These are phyloP conservation scores for Ammopiptanthus mongolicus DNA, from an alignment of 306 rosid genomes.

Conservation along the genomic window DNA sequence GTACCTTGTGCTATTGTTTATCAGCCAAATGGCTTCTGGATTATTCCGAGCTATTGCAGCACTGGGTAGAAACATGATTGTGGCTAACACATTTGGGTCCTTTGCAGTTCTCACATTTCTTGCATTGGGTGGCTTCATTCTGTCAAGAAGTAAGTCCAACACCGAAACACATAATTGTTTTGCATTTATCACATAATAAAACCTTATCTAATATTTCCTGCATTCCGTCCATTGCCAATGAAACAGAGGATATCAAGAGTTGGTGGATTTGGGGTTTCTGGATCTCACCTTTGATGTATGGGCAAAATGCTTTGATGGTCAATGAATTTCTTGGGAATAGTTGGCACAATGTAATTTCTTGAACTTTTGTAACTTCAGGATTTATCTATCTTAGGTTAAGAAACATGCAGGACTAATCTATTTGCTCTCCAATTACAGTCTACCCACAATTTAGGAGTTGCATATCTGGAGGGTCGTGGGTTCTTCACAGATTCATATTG, in stretches of 20 bases:
- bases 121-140: slow-evolving; percentile 42
- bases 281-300: slow-evolving; percentile 39
- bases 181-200: neutral
- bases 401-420: neutral
- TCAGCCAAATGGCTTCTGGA: slow-evolving; percentile 44
- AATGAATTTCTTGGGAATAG: slow-evolving; percentile 1
- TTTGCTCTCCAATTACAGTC: slow-evolving; percentile 10
- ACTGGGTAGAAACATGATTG: slow-evolving; percentile 39
- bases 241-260: slow-evolving; percentile 33
- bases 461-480: slow-evolving; percentile 13
- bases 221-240: neutral
- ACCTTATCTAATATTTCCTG: neutral
- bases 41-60: slow-evolving; percentile 41
- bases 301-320: slow-evolving; percentile 22
- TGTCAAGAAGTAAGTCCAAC: slow-evolving; percentile 32
- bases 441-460: neutral
- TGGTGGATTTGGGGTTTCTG: slow-evolving; percentile 50
- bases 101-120: slow-evolving; percentile 31
- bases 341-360: slow-evolving; percentile 31
- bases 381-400: neutral
- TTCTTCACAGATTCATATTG: slow-evolving; percentile 38
- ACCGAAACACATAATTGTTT: neutral
- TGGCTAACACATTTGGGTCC: slow-evolving; percentile 41
- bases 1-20: slow-evolving; percentile 22
- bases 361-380: neutral